Evolutionary conservation across 345 rosid species (phyloP), one percentile per base, ranked within the genome.

Genomic region (Gynandropsis gynandra): DNA sequence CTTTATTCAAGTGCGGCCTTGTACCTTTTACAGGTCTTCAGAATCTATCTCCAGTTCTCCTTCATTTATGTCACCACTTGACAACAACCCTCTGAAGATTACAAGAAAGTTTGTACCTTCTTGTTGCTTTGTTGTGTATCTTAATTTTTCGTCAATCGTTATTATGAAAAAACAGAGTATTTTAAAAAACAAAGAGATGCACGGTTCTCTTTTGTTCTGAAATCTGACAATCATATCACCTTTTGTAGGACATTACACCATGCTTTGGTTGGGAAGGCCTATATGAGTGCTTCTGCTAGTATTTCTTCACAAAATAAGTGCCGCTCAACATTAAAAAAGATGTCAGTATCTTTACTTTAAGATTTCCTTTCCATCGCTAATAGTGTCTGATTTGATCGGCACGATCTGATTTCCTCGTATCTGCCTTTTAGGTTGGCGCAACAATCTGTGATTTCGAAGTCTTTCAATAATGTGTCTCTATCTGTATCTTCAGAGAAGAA

Each of bases 91-190:
- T 47, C 54, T 50, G 67, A 69, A 70, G 50, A 74, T 58, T 48
- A 60, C 50, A 50, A 58, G 69, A 72, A 72, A 70, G 83, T 80
- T 50, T 55, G 77, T 76, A 62, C 68, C 78, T 58, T 68, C 36
- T 47, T 42, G 15, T 37, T 41, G 7, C 24, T 52, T 70, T 31
- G 45, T 63, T 29, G 21, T 46, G 42, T 52, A 19, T 48, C 12
- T 29, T 50, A 59, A 49, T 44, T 46, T 38, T 58, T 58, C 54
- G 44, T 52, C 55, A 39, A 65, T 10, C 40, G 58, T 33, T 20
- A 16, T 47, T 16, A 45, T 12, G 19, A 29, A n/a, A 52, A 45
- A 29, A 20, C 27, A 21, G 52, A 45, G 16, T 45, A 35, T 52
- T 45, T 15, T 16, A 29, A 52, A 61, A 29, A 29, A 52, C 35